These are phyloP conservation scores for Aspergillus sp. DNA, from an alignment of 2,329 filamentous ascomycete genomes.

Conservation along the genomic window DNA sequence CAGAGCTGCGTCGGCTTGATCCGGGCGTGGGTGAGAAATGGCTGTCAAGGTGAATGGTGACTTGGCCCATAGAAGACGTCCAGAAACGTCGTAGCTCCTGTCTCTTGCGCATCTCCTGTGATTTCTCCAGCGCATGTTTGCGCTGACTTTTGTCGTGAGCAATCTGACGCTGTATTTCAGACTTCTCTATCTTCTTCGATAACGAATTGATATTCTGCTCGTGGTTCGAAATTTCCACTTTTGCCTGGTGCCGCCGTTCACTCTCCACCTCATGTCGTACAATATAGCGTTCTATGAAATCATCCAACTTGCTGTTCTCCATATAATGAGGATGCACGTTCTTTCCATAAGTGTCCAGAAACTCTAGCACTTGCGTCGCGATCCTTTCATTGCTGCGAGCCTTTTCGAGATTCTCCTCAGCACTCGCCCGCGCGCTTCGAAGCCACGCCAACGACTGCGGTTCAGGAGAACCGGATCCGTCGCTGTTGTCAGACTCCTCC, in stretches of 20 bases:
- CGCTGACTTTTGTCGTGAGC: background rate
- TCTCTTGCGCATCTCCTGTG: conserved; percentile 19
- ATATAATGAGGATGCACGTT: conserved; percentile 21
- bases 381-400: conserved; percentile 20
- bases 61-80: conserved; percentile 27
- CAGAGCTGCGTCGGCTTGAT: background rate
- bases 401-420: conserved; percentile 24
- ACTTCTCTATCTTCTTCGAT: conserved; percentile 15
- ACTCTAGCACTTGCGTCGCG: conserved; percentile 15
- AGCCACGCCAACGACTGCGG: conserved; percentile 7
- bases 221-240: conserved; percentile 16
- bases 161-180: conserved; percentile 4
- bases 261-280: conserved; percentile 21
- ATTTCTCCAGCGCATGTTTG: conserved; percentile 9
- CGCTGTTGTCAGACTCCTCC: conserved; percentile 25
- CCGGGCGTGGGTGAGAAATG: conserved; percentile 2
- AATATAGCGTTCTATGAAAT: conserved; percentile 29
- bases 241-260: conserved; percentile 14
- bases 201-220: conserved; percentile 18
- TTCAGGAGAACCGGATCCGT: conserved; percentile 9
- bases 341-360: conserved; percentile 30
- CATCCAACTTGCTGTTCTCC: conserved; percentile 22
- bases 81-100: conserved; percentile 31
- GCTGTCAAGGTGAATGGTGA: conserved; percentile 31
- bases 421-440: conserved; percentile 22